Evolutionary conservation across 805 yeast genomes (phyloP).

Genomic region (Candida dajiaensis): DNA sequence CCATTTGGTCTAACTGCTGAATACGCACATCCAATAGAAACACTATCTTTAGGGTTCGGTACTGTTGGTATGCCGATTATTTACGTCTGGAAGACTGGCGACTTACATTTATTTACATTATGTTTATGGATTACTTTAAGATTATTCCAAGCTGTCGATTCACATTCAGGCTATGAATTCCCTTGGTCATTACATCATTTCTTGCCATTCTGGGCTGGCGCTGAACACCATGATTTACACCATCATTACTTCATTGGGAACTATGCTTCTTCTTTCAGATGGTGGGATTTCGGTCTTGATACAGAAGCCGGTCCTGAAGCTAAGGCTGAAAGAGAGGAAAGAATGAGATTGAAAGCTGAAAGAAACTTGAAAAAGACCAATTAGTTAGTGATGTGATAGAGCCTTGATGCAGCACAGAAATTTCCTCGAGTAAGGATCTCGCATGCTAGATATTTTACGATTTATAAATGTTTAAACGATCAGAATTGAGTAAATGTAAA

Average conservation of each 20-base stretch:
- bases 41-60: constrained; percentile 83
- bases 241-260: constrained; percentile 93
- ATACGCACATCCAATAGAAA: constrained; percentile 96
- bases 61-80: constrained; percentile 91
- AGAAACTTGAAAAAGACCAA: not conserved
- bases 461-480: not conserved
- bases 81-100: constrained; percentile 67
- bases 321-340: constrained; percentile 60
- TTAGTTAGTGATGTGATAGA: not conserved
- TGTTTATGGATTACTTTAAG: constrained; percentile 81
- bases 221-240: constrained; percentile 95
- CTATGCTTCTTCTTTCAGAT: constrained; percentile 88
- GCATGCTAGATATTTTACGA: no score
- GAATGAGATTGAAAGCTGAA: constrained; percentile 32
- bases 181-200: constrained; percentile 92
- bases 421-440: not conserved
- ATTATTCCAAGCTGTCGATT: constrained; percentile 91
- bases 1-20: constrained; percentile 96
- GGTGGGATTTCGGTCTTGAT: constrained; percentile 84
- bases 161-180: constrained; percentile 96
- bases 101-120: constrained; percentile 81
- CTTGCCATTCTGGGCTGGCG: constrained; percentile 95
- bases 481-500: not conserved
- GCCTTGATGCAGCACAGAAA: no score
- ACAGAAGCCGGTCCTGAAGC: constrained; percentile 87